These are phyloP conservation scores for Bacterosira constricta DNA, from an alignment of 108 stramenopile genomes.

Conservation along the genomic window DNA sequence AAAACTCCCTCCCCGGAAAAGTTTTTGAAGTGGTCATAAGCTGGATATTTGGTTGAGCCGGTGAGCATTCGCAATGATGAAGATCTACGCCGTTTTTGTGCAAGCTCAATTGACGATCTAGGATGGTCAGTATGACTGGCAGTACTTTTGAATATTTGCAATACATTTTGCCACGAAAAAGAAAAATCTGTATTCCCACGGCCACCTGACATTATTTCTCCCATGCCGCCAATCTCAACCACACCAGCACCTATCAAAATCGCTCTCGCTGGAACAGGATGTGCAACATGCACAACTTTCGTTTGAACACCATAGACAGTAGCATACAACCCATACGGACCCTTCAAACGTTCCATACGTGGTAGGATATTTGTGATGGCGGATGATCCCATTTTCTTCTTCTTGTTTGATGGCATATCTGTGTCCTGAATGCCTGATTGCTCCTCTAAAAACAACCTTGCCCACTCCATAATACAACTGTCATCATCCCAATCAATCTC, in stretches of 20 bases:
- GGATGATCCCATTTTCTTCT: conserved; percentile 68
- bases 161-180: neutral
- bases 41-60: conserved; percentile 83
- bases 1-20: conserved; percentile 93
- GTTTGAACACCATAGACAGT: conserved; percentile 89
- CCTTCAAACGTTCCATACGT: conserved; percentile 82
- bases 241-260: conserved; percentile 49
- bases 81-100: conserved; percentile 9
- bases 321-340: conserved; percentile 93
- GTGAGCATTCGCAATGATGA: conserved; percentile 29
- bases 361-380: conserved; percentile 85
- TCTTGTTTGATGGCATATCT: conserved; percentile 53
- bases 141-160: neutral
- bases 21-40: conserved; percentile 92
- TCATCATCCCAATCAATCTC: conserved; percentile 20
- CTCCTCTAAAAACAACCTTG: conserved; percentile 13
- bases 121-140: neutral
- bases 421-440: neutral
- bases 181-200: neutral
- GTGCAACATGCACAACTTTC: conserved; percentile 87
- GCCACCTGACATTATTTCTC: neutral
- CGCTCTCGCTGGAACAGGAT: conserved; percentile 81
- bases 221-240: neutral
- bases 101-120: conserved; percentile 1
- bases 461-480: conserved; percentile 20